A percentile compares a stretch with the other conserved stretches of the same genome.
Evolutionary conservation across 345 rosid genomes (phyloP).

Genomic region (Cardamine resedifolia): DNA sequence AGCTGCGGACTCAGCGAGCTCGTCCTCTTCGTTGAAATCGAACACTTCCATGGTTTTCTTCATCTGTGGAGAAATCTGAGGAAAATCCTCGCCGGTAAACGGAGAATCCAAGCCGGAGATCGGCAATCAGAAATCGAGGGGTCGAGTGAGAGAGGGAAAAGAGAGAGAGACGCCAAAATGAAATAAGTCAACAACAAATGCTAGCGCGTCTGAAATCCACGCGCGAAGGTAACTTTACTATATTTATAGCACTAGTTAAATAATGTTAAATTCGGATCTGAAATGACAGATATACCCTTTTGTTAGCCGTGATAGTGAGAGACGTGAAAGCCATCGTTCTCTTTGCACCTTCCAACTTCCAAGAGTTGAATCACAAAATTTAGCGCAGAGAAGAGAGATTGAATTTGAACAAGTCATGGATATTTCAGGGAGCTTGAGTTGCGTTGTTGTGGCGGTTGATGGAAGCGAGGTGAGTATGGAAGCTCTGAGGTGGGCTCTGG

Average conservation of each 20-base stretch:
- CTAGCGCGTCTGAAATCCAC: constrained; percentile 26
- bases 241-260: neutral
- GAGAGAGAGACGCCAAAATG: constrained; percentile 15
- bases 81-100: neutral
- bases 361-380: constrained; percentile 19
- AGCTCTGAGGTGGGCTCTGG: constrained; percentile 78
- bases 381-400: neutral
- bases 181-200: constrained; percentile 31
- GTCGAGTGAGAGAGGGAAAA: constrained; percentile 24
- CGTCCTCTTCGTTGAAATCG: constrained; percentile 78
- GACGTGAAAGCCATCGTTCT: constrained; percentile 21
- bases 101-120: constrained; percentile 23
- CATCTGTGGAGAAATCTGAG: constrained; percentile 40
- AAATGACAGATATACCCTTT: constrained; percentile 24
- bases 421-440: constrained; percentile 53
- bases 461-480: constrained; percentile 93
- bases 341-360: neutral
- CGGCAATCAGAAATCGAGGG: constrained; percentile 28
- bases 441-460: constrained; percentile 79
- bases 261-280: neutral
- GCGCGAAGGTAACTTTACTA: constrained; percentile 13
- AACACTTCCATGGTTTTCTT: constrained; percentile 52
- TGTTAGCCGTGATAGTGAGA: neutral
- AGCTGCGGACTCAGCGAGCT: constrained; percentile 50
- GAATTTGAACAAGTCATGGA: constrained; percentile 29